Base-by-base conservation (phyloP, 1,284 basidiomycete genomes). In the Ganoderma meredithae region DNA sequence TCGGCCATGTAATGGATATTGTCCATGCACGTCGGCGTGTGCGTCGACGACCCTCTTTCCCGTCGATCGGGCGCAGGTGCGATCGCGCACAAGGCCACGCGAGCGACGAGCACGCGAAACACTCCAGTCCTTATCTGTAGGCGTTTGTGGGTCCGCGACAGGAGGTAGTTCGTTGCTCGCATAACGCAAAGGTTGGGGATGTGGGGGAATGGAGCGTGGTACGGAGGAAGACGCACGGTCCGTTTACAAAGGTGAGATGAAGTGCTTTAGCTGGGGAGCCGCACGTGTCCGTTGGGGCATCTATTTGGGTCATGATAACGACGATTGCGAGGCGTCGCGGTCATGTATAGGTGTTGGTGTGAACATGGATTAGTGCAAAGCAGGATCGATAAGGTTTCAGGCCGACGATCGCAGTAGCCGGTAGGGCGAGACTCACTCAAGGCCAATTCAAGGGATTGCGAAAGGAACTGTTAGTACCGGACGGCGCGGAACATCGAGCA, bases 101-200 rank as follows among this genome's bases (percentile, higher is more conserved):
- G 47, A 49, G 47, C 44, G n/a, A 47, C 12, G 22, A 22, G 47
- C 47, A 52, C 10, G 53, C 19, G 53, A 31, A 55, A 33, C 53
- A 8, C 25, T 25, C 55, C 17, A n/a, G n/a, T n/a, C n/a, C n/a
- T 56, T 56, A n/a, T 39, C 8, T 58, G 55, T 58, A 58, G 55
- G 55, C n/a, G 55, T 39, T 58, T 58, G 55, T 58, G 31, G 55
- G 55, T 58, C 55, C 55, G 33, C 19, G 22, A 17, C 15, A 33
- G 31, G 31, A 19, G 27, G 15, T 19, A 17, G 25, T 8, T 39
- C 53, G 53, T 33, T n/a, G 9, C 53, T 27, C 3, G 17, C 27
- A 27, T 19, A 55, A 33, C 53, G 25, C 52, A 31, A 31, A 17
- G 53, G 53, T 15, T 10, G 19, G 33, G 17, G 7, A 33, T 15